Percentiles rank a stretch among this genome's conserved stretches.
phyloP scores from a whole-genome alignment of 2,329 filamentous ascomycete species.

The Alternaria sp. region DNA sequence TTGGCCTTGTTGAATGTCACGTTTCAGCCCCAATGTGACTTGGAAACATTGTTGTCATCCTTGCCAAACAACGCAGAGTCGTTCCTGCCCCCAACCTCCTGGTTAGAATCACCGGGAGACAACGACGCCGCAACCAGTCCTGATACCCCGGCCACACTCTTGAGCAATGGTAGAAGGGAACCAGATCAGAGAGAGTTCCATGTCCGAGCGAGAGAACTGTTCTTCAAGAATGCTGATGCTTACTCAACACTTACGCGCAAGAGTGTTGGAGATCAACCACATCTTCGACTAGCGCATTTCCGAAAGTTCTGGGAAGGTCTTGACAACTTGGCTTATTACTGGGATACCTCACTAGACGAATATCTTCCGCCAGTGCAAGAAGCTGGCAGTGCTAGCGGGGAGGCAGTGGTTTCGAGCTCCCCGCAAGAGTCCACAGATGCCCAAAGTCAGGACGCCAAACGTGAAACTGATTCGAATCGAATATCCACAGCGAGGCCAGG shows the following conservation, averaged over 20 bases:
- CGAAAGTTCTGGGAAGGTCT: conserved; percentile 67
- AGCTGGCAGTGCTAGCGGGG: conserved; percentile 4
- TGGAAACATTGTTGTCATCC: conserved; percentile 49
- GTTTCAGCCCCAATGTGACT: conserved; percentile 43
- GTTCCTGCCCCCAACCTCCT: conserved; percentile 50
- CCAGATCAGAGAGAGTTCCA: conserved; percentile 59
- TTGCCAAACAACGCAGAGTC: conserved; percentile 41
- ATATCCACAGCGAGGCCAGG: conserved; percentile 13
- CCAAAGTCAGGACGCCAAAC: conserved; percentile 8
- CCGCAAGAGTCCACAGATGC: neutral
- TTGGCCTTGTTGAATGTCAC: conserved; percentile 53
- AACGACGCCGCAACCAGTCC: conserved; percentile 31
- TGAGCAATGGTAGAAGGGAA: conserved; percentile 58
- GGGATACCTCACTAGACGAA: conserved; percentile 65
- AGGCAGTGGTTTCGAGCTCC: conserved; percentile 3
- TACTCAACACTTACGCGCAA: conserved; percentile 63
- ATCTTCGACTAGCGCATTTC: conserved; percentile 61
- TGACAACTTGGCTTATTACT: conserved; percentile 66
- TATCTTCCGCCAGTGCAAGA: conserved; percentile 52
- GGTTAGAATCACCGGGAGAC: conserved; percentile 37
- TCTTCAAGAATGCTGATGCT: conserved; percentile 62
- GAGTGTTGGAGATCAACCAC: conserved; percentile 52
- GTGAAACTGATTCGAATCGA: conserved; percentile 18
- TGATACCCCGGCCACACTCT: conserved; percentile 33
- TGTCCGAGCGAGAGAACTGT: conserved; percentile 57